Base-by-base conservation (phyloP, 805 yeast species). In the Candida manassasensis region DNA sequence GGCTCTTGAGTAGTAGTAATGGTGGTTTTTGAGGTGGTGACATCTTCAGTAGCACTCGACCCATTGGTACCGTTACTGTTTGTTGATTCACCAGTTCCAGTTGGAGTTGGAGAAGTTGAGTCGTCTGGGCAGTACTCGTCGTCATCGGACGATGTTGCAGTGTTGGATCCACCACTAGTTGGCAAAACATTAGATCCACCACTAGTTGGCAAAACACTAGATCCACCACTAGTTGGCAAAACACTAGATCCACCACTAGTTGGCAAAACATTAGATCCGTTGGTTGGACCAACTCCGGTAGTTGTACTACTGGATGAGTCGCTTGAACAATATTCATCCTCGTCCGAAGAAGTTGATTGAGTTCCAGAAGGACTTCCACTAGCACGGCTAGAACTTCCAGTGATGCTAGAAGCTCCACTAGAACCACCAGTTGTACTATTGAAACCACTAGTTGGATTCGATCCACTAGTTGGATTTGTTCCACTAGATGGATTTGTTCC, bases 341-440 rank as follows among this genome's bases (percentile, higher is more conserved):
- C n/a, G 11, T 18, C 27, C n/a, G 6, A 15, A 17, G 32, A 16
- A 12, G 27, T 27, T 14, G 26, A 10, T 4, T 7, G 6, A 22
- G 29, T 19, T 19, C 9, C 22, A 26, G 29, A 12, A 12, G 14
- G 19, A 15, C 13, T 18, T 7, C 24, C 16, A 4, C 31, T 34
- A 26, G 17, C 26, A 25, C 31, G 26, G 13, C 17, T 19, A 6
- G 33, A 17, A 6, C 18, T 21, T n/a, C n/a, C 25, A 12, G 19
- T 6, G 16, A 15, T 7, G 6, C n/a, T 17, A 17, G 32, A n/a
- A 17, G 32, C 15, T 6, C 19, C 21, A 29, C 32, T 19, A 13
- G 35, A 40, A 12, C 14, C 39, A 25, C 19, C 32, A 21, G 27
- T 17, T 26, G 27, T 18, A 16, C 34, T n/a, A n/a, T n/a, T n/a